These are phyloP conservation scores for Lycium barbarum DNA, from an alignment of 257 asterid genomes.

Conservation along the genomic window DNA sequence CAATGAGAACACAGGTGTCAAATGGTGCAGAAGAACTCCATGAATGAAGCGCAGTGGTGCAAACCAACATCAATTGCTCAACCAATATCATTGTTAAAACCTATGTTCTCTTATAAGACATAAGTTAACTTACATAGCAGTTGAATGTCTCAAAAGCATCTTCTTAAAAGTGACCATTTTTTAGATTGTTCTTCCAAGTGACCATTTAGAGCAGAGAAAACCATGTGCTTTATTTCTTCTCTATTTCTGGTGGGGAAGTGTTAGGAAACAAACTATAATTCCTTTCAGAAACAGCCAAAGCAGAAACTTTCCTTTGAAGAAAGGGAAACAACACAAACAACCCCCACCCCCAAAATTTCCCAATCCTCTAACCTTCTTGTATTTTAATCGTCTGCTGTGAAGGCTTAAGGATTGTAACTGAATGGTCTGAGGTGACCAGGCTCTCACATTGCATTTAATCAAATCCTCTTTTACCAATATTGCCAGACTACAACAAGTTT, in stretches of 20 bases:
- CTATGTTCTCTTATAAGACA: not conserved
- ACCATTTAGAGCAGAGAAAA: not conserved
- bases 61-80: not conserved
- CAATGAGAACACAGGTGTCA: not conserved
- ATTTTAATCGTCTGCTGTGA: not conserved
- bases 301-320: not conserved
- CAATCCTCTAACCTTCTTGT: not conserved
- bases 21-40: not conserved
- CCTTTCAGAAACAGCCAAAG: no score
- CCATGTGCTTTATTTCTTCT: not conserved
- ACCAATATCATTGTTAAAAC: not conserved
- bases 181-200: not conserved
- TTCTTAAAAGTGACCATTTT: not conserved
- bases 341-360: not conserved
- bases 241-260: not conserved
- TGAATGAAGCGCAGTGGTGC: not conserved
- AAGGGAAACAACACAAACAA: not conserved
- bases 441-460: not conserved
- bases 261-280: not conserved
- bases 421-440: not conserved
- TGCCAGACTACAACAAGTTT: not conserved
- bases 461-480: not conserved
- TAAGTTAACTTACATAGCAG: not conserved
- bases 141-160: not conserved
- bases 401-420: not conserved